Evolutionary conservation across 345 rosid genomes (phyloP).

Genomic region (Ailanthus altissimus): DNA sequence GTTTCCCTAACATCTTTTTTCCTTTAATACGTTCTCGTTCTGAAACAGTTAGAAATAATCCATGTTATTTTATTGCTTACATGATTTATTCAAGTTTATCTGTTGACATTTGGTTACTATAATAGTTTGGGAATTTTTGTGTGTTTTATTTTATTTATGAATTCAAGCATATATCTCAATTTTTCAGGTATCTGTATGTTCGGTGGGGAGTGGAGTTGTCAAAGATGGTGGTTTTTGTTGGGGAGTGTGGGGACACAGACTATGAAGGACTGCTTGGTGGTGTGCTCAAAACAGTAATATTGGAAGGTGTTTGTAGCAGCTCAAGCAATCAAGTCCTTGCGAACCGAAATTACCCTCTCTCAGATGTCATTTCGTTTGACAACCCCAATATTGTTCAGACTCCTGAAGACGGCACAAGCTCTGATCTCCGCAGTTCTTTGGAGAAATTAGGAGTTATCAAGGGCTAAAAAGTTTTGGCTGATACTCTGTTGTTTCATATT

Average conservation of each 20-base stretch:
- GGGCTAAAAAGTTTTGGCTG: constrained; percentile 21
- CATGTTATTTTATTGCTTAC: not conserved
- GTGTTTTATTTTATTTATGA: not conserved
- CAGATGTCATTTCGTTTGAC: constrained; percentile 75
- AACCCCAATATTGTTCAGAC: constrained; percentile 63
- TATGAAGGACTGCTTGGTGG: constrained; percentile 95
- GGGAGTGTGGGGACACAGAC: constrained; percentile 93
- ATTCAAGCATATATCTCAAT: not conserved
- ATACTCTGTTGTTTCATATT: not conserved
- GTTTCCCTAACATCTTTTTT: too few species aligned
- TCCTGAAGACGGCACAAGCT: constrained; percentile 39
- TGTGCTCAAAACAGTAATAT: constrained; percentile 67
- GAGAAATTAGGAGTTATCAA: constrained; percentile 54
- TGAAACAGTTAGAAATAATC: not conserved
- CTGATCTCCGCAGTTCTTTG: constrained; percentile 58
- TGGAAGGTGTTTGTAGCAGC: constrained; percentile 67
- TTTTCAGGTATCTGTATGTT: constrained; percentile 74
- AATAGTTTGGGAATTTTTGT: not conserved
- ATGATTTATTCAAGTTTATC: not conserved
- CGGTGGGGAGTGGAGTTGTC: constrained; percentile 92
- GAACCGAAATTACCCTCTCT: constrained; percentile 77
- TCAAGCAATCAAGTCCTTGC: constrained; percentile 54
- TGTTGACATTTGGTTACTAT: not conserved
- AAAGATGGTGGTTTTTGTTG: constrained; percentile 83
- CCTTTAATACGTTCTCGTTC: too few species aligned